Base-by-base conservation (phyloP, 306 rosid genomes). In the Medicago lupulina region DNA sequence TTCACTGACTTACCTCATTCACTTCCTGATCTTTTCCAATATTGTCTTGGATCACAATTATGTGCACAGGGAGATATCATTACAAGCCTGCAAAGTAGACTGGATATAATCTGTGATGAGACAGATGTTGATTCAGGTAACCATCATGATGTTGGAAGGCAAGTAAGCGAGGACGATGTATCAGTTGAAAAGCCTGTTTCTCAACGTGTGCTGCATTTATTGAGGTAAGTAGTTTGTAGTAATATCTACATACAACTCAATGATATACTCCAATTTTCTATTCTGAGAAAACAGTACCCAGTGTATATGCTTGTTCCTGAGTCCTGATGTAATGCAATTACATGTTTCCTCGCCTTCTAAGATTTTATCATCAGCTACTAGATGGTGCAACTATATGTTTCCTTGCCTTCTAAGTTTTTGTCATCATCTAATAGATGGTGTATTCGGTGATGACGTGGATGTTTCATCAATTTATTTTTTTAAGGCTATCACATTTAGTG, bases 21-120 rank as follows among this genome's bases (percentile, higher is more conserved):
- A n/a, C n/a, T n/a, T n/a, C n/a, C n/a, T n/a, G n/a, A n/a, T n/a
- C n/a, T n/a, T n/a, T n/a, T n/a, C n/a, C n/a, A n/a, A n/a, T n/a
- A n/a, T 64, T 9, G 12, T 69, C 43, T 21, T 64, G 71, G 67
- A 65, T 57, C 77, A 36, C 39, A 40, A 74, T 76, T 61, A 18
- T 76, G 67, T 77, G 76, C 67, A 44, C 55, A 92, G 97, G 95
- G 87, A 84, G 97, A 95, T 85, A 95, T 95, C 83, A 86, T 86
- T 76, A 82, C 9, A 14, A 95, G 97, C 86, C 82, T 95, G 82
- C 93, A 75, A 53, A 90, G 98, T 88, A 90, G 98, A 87, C 80
- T 95, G 80, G 98, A 86, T 84, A 89, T 92, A 78, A 90, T 95
- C 73, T 76, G 97, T 75, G 97, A 95, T 53, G 98, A 92, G 85